Evolutionary conservation across 768 basidiomycete species (phyloP).

Genomic region (Leccinum imitatum): DNA sequence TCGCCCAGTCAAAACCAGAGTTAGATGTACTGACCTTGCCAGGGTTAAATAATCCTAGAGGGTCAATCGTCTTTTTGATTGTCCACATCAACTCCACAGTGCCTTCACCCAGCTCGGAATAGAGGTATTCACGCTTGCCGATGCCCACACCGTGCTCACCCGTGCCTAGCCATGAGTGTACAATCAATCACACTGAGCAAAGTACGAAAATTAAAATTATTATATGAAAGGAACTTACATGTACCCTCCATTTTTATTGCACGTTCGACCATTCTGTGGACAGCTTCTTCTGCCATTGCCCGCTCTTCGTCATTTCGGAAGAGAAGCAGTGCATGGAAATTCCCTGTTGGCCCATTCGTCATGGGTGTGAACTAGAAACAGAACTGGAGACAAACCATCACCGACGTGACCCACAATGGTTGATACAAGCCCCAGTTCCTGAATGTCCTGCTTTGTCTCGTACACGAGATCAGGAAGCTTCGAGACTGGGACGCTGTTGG

Average conservation of each 20-base stretch:
- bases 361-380: conserved; percentile 11
- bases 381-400: conserved; percentile 51
- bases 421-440: conserved; percentile 51
- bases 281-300: conserved; percentile 41
- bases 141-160: conserved; percentile 89
- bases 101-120: conserved; percentile 76
- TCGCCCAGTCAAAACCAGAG: background rate
- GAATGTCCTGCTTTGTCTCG: conserved; percentile 73
- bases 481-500: conserved; percentile 59
- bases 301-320: conserved; percentile 58
- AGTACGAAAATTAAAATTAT: no score
- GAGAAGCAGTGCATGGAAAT: conserved; percentile 55
- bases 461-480: conserved; percentile 62
- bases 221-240: conserved; percentile 42
- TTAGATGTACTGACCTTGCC: conserved; percentile 64
- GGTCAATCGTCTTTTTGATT: conserved; percentile 75
- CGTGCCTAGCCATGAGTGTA: conserved; percentile 43
- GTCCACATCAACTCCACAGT: conserved; percentile 84
- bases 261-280: conserved; percentile 61
- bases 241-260: conserved; percentile 74
- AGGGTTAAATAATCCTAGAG: conserved; percentile 76
- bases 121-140: conserved; percentile 80
- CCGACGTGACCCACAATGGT: conserved; percentile 76
- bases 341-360: conserved; percentile 32
- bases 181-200: background rate